Evolutionary conservation across 2,329 filamentous ascomycete species (phyloP).

Genomic region (Talaromyces funiculosus): DNA sequence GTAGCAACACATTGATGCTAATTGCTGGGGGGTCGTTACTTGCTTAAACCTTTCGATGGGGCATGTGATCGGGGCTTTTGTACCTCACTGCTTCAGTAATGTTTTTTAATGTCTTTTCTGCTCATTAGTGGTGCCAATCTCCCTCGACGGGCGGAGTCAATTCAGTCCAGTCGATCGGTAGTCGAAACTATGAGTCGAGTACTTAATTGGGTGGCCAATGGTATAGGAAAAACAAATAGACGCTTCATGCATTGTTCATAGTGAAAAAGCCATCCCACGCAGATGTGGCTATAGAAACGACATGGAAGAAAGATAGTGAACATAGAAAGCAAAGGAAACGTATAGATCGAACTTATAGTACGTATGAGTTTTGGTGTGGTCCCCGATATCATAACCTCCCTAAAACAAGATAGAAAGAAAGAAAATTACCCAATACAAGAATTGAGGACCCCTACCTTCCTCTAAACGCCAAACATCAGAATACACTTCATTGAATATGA

Average conservation of each 20-base stretch:
- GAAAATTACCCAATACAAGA: background rate
- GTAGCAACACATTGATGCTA: background rate
- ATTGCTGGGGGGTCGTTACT: background rate
- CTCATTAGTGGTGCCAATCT: conserved; percentile 2
- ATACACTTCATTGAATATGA: background rate
- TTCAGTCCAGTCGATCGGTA: background rate
- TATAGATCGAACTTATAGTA: background rate
- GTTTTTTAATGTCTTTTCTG: background rate
- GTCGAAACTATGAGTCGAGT: too few relatives aligned
- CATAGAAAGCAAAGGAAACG: background rate
- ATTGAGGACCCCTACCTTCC: background rate
- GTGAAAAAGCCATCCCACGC: background rate
- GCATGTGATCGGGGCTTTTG: conserved; percentile 8
- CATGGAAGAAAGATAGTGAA: background rate
- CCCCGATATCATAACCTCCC: background rate
- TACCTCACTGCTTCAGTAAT: background rate
- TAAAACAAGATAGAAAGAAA: background rate
- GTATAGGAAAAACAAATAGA: background rate
- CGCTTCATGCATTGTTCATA: background rate
- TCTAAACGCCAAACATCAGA: conserved; percentile 1
- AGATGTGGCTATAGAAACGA: background rate
- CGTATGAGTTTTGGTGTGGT: background rate
- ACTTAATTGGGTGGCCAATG: too few relatives aligned
- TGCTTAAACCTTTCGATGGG: conserved; percentile 2
- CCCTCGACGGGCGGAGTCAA: background rate